phyloP scores from a whole-genome alignment of 768 basidiomycete species.

The Boletales sp. region DNA sequence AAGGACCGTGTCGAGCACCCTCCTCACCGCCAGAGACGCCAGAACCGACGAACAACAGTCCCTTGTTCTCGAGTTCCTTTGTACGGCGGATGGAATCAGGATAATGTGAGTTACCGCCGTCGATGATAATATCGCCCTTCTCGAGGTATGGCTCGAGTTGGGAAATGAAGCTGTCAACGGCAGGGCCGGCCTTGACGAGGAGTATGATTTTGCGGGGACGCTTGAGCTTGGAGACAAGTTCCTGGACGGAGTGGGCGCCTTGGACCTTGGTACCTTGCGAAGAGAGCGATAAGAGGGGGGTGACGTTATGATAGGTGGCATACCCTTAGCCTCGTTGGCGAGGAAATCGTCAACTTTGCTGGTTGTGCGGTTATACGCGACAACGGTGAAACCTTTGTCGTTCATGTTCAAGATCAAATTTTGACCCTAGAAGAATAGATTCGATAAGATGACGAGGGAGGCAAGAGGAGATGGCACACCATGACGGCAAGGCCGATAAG shows the following conservation, averaged over 20 bases:
- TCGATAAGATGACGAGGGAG: slow-evolving; percentile 8
- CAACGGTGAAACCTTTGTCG: slow-evolving; percentile 98
- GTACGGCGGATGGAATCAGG: slow-evolving; percentile 96
- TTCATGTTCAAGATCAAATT: slow-evolving; percentile 99
- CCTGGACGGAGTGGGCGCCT: slow-evolving; percentile 91
- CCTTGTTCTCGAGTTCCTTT: slow-evolving; percentile 90
- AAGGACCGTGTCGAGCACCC: slow-evolving; percentile 95
- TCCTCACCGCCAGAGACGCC: slow-evolving; percentile 99
- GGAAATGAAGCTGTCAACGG: slow-evolving; percentile 93
- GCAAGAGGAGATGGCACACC: slow-evolving; percentile 46
- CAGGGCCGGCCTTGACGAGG: slow-evolving; percentile 95
- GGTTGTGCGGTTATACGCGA: slow-evolving; percentile 95
- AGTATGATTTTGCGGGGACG: slow-evolving; percentile 95
- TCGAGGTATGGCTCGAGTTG: slow-evolving; percentile 90
- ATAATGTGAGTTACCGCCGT: slow-evolving; percentile 99
- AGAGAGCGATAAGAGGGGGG: slow-evolving; percentile 18
- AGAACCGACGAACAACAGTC: slow-evolving; percentile 94
- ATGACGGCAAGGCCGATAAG: slow-evolving; percentile 99
- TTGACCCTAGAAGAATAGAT: slow-evolving; percentile 63
- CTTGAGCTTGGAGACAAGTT: slow-evolving; percentile 91
- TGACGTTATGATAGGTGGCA: slow-evolving; percentile 29
- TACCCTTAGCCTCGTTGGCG: slow-evolving; percentile 96
- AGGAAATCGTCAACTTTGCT: slow-evolving; percentile 96
- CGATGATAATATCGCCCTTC: slow-evolving; percentile 96
- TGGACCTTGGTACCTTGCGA: slow-evolving; percentile 84